Percentiles rank a stretch among this genome's conserved stretches.
These are phyloP conservation scores for Typha latifolia DNA, from an alignment of 176 grass and related monocot genomes.

Conservation along the genomic window DNA sequence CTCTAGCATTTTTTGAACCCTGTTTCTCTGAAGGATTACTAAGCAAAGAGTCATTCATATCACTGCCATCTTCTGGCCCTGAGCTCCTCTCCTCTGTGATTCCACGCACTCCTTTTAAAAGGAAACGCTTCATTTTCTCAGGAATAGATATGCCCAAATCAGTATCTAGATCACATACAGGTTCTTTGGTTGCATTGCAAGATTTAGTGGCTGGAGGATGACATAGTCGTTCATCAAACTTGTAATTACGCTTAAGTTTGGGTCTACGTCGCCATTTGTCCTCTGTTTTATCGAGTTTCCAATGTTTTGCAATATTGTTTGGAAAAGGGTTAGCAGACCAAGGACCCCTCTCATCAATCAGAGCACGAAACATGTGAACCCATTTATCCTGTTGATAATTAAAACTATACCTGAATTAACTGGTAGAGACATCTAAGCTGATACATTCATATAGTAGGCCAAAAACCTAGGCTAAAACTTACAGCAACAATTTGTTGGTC, in stretches of 20 bases:
- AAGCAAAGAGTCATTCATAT: constrained; percentile 28
- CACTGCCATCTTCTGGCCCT: constrained; percentile 48
- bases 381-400: constrained; percentile 70
- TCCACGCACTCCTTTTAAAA: constrained; percentile 75
- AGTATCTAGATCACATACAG: constrained; percentile 23
- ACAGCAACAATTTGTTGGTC: constrained; percentile 96
- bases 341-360: constrained; percentile 86
- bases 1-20: constrained; percentile 28
- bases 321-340: constrained; percentile 94
- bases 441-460: background rate
- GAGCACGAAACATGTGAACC: constrained; percentile 77
- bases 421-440: background rate
- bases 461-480: constrained; percentile 27
- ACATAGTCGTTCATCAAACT: constrained; percentile 80
- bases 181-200: constrained; percentile 26
- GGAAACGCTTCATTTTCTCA: constrained; percentile 78
- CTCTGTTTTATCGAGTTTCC: constrained; percentile 96
- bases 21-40: constrained; percentile 35
- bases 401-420: background rate
- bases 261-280: constrained; percentile 80
- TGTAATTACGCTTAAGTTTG: constrained; percentile 95
- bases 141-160: constrained; percentile 44
- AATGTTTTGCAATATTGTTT: constrained; percentile 56
- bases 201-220: constrained; percentile 49
- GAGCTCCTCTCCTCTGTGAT: constrained; percentile 61